Base-by-base conservation (phyloP, 192 early-diverging fungal genomes). In the Mycoemilia scoparia region DNA sequence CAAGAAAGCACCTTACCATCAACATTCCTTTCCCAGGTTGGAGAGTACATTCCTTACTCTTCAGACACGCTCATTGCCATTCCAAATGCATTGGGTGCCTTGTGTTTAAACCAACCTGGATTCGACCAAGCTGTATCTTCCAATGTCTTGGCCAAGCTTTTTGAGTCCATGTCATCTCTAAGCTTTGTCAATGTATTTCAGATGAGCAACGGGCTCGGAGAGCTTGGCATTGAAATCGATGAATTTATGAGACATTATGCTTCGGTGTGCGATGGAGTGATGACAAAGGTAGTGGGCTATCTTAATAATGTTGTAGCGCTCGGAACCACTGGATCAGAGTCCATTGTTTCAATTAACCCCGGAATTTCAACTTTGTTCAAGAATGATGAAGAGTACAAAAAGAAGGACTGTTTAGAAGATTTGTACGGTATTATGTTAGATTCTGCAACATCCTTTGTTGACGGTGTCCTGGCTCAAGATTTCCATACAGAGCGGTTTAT, bases 191-290 rank as follows among this genome's bases (percentile, higher is more conserved):
- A 76, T 8, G 60, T 74, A 3, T 68, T 91, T 31, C 66, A 73
- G 41, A 88, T 89, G 22, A 72, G 71, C 12, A 88, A 96, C 26
- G 70, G 83, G 16, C 81, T 87, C 1, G 71, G 78, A n/a, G 53
- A 71, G 2, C 59, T 93, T 20, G 95, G 90, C 19, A 73, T 70
- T 17, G 67, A 76, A 0, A 70, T 98, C 53, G 95, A 98, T 45
- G 95, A 98, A 49, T 68, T 98, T 14, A 79, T 96, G 43, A 76
- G 95, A 10, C 95, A 98, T 54, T 90, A 96, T 40, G 88, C 95
- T 3, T 49, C 60, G 1, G 57, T 93, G 22, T 85, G 85, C 50
- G 66, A 67, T 0, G 47, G 49, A n/a, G 66, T 87, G 20, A 71
- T 92, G 54, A 45, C 58, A 4, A 61, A 76, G 24, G 63, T 95